Base-by-base conservation (phyloP, 257 asterid genomes). In the Hygrophila difformis region DNA sequence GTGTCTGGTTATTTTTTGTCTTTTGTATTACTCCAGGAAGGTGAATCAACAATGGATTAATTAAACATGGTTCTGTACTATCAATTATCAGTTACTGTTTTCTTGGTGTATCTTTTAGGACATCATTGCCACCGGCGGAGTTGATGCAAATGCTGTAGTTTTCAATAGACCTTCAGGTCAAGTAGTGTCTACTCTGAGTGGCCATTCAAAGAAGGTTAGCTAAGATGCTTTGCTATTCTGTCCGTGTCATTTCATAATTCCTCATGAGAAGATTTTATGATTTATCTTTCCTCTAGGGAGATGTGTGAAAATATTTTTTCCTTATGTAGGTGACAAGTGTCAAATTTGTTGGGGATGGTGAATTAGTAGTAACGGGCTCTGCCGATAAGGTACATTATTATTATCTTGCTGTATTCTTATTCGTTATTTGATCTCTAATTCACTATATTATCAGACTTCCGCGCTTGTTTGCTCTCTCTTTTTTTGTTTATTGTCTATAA, bases 171-270 rank as follows among this genome's bases (percentile, higher is more conserved):
- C 84, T 24, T 82, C 96, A 33, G 99, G 97, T 62, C 83, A 82
- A 69, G 87, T 87, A 35, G 71, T 86, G 62, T 83, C 99, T 26
- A 91, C 95, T 14, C 97, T 91, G 52, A 78, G 80, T 71, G 99
- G 97, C 59, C 99, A 91, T 57, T 78, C 97, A 31, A 91, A 83
- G 81, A 86, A 80, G 99, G 97, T 88, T 16, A 39, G 77, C 50
- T 10, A 14, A 44, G 35, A 11, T 37, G 15, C 49, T 53, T 16
- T 39, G 9, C 28, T 31, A 44, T 44, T 53, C 19, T 15, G 33
- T 66, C 38, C 21, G 12, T 17, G 24, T 3, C 56, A 10, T 40
- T 41, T 37, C n/a, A 17, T 55, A 8, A 34, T 28, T 62, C 29
- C 21, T 41, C 34, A 39, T 49, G 37, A n/a, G 16, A 15, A 39